Percentiles rank a stretch among this genome's conserved stretches.
These are phyloP conservation scores for Acanthamoeba triangularis DNA, from an alignment of 208 protist species.

Conservation along the genomic window DNA sequence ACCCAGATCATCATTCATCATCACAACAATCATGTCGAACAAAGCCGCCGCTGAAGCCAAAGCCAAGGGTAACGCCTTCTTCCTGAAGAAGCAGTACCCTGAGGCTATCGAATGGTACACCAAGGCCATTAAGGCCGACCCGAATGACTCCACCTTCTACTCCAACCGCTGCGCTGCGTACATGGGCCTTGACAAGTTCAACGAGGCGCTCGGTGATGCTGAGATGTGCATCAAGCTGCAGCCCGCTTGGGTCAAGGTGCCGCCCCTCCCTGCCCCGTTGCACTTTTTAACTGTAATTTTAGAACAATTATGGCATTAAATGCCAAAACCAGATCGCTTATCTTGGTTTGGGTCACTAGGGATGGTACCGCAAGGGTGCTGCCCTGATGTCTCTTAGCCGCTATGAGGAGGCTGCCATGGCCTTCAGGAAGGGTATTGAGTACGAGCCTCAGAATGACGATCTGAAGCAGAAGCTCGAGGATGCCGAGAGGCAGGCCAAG, in stretches of 20 bases:
- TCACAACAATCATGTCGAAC: conserved; percentile 59
- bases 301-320: neutral
- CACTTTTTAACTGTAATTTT: neutral
- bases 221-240: conserved; percentile 88
- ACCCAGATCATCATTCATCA: neutral
- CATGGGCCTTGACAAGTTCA: conserved; percentile 80
- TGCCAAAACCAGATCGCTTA: neutral
- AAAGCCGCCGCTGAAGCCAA: conserved; percentile 83
- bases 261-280: neutral
- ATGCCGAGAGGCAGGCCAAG: conserved; percentile 62
- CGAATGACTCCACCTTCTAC: conserved; percentile 90
- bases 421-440: conserved; percentile 81
- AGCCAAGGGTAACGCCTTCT: conserved; percentile 87
- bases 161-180: conserved; percentile 89
- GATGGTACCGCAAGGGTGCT: conserved; percentile 88
- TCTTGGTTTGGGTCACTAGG: neutral
- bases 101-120: conserved; percentile 89
- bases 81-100: conserved; percentile 83
- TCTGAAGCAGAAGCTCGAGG: conserved; percentile 57
- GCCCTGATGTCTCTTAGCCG: conserved; percentile 81
- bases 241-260: conserved; percentile 90
- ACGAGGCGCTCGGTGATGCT: conserved; percentile 88
- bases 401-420: conserved; percentile 79
- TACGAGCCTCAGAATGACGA: conserved; percentile 76
- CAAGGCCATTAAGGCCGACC: conserved; percentile 87